Conservation (phyloP, 2,329 filamentous ascomycete species). For the Colletotrichum spinosum region DNA sequence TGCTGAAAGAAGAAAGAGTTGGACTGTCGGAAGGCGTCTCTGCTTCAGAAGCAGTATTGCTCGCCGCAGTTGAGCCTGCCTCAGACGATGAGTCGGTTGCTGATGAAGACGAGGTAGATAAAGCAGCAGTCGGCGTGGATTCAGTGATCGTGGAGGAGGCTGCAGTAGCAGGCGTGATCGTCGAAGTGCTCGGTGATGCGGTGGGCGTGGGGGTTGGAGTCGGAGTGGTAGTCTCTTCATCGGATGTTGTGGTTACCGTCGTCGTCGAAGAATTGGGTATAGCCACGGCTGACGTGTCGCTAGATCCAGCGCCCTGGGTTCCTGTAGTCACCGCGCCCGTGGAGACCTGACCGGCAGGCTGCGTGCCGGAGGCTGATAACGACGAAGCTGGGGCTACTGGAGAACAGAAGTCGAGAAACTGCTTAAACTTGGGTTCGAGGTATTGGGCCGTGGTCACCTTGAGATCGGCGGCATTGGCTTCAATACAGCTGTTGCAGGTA, state of each 20-base stretch:
- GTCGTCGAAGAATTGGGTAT: slow-evolving; percentile 25
- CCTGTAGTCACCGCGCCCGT: slow-evolving; percentile 36
- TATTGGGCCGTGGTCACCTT: background rate
- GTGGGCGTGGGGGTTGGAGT: background rate
- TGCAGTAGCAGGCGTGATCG: slow-evolving; percentile 19
- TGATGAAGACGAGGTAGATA: background rate
- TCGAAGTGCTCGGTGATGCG: slow-evolving; percentile 7
- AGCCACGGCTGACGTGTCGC: slow-evolving; percentile 24
- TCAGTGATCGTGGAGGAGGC: slow-evolving; percentile 8
- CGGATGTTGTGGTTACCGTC: background rate
- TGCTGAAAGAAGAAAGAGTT: background rate
- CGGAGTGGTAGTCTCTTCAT: slow-evolving; percentile 2
- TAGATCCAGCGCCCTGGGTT: slow-evolving; percentile 18
- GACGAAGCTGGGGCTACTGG: slow-evolving; percentile 40
- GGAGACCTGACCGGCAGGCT: slow-evolving; percentile 44
- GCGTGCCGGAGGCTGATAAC: slow-evolving; percentile 40
- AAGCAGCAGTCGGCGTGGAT: background rate
- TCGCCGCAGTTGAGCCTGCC: background rate
- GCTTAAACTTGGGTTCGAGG: slow-evolving; percentile 5
- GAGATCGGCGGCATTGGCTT: background rate
- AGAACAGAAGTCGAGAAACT: slow-evolving; percentile 61
- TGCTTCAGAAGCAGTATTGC: background rate
- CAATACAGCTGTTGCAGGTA: slow-evolving; percentile 58
- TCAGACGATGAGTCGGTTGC: background rate
- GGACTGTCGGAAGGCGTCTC: background rate